Evolutionary conservation across 352 stramenopile species (phyloP).

Genomic region (Phytophthora boehmeriae): DNA sequence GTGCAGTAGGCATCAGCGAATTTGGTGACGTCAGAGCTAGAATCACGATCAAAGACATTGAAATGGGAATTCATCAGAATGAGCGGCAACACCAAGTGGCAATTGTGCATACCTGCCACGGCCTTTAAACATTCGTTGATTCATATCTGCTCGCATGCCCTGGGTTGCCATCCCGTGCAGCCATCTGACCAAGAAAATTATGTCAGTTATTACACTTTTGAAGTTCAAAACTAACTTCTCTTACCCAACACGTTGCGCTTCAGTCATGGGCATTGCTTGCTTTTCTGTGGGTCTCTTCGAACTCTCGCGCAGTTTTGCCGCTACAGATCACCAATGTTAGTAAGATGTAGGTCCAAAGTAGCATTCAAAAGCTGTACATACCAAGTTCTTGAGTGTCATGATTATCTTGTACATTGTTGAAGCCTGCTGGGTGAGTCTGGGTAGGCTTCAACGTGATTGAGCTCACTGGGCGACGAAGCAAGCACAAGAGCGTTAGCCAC

Average conservation of each 20-base stretch:
- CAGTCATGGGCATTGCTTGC: constrained; percentile 68
- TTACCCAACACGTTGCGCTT: constrained; percentile 77
- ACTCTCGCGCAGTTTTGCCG: constrained; percentile 65
- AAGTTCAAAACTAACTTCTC: neutral
- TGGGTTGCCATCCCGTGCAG: constrained; percentile 74
- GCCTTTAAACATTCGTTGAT: constrained; percentile 84
- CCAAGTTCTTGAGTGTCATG: constrained; percentile 59
- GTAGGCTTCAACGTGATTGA: constrained; percentile 80
- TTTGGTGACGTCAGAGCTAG: constrained; percentile 81
- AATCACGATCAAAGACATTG: neutral
- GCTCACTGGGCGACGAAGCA: constrained; percentile 50
- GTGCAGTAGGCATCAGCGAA: constrained; percentile 87
- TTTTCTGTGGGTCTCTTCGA: constrained; percentile 75
- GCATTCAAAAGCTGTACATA: constrained; percentile 12
- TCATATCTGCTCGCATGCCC: constrained; percentile 73
- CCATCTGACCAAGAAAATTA: constrained; percentile 43
- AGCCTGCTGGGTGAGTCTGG: constrained; percentile 73
- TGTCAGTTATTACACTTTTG: neutral
- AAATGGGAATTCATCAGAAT: too few relatives aligned
- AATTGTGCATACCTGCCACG: constrained; percentile 58
- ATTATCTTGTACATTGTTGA: constrained; percentile 62
- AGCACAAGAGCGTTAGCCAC: neutral
- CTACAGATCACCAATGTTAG: constrained; percentile 11
- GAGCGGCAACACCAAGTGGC: constrained; percentile 6
- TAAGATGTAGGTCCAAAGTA: neutral